Base-by-base conservation (phyloP, 257 asterid species). In the Gentiana macrophylla region DNA sequence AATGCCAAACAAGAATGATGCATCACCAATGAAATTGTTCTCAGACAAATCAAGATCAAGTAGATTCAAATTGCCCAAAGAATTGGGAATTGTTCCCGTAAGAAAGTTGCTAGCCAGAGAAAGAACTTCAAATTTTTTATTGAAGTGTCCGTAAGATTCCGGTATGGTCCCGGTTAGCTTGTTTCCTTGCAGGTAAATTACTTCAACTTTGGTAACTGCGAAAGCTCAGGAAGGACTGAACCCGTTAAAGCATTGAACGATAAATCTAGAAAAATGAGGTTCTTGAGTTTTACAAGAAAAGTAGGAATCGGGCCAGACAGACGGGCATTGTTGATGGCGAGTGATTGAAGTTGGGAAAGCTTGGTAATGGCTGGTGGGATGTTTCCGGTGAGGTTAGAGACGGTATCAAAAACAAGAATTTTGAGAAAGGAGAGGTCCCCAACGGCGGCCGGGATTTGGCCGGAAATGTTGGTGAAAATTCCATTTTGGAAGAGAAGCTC, bases 81-180 rank as follows among this genome's bases (percentile, higher is more conserved):
- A 64, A 0, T 65, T 75, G 0, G 93, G 86, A 45, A 83, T 74
- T 7, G 1, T 46, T 13, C 89, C 89, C 4, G 83, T 72, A 61
- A 84, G 77, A 7, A 64, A 67, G 74, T 84, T 84, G 13, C 70
- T 65, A 57, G 72, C 24, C 2, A 87, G 77, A 58, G 45, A 55
- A 3, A 86, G 47, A 49, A 56, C 59, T n/a, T 77, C 80, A 1
- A 68, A 53, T n/a, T 47, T 72, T 53, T 73, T 73, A 3, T 56
- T 32, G 63, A 80, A 75, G 3, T 57, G 55, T 8, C 80, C 81
- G 34, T 79, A 51, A 5, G 81, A 64, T 1, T 64, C 77, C 0
- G 93, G 86, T 44, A 83, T 73, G 9, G 1, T 45, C 13, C 89
- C 89, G 8, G 82, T 72, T 60, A 84, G 77, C 7, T 66, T 70